A percentile compares a stretch with the other conserved stretches of the same genome.
phyloP scores from a whole-genome alignment of 495 filamentous ascomycete genomes.

The Penicillium psychrofluorescens region DNA sequence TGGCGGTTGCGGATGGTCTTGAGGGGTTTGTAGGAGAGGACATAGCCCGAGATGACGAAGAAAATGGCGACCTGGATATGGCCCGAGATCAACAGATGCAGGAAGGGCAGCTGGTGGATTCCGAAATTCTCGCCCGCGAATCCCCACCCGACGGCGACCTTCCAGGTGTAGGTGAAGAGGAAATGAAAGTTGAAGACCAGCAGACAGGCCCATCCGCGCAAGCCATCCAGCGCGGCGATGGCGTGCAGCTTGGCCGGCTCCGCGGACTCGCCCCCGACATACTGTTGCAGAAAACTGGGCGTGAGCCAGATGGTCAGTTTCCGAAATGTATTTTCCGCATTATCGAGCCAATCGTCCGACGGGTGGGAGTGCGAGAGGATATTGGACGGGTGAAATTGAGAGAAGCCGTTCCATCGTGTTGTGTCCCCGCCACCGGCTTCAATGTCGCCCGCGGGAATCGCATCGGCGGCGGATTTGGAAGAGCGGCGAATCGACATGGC shows the following conservation, averaged over 20 bases:
- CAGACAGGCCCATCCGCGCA: conserved; percentile 45
- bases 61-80: conserved; percentile 68
- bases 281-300: conserved; percentile 35
- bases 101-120: conserved; percentile 55
- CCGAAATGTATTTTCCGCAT: conserved; percentile 18
- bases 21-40: conserved; percentile 58
- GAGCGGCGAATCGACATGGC: background rate
- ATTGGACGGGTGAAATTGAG: conserved; percentile 22
- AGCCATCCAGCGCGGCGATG: conserved; percentile 42
- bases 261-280: conserved; percentile 26
- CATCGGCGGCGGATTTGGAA: conserved; percentile 17
- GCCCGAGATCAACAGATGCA: conserved; percentile 56
- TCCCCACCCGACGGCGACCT: conserved; percentile 39
- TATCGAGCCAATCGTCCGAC: conserved; percentile 24
- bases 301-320: conserved; percentile 27
- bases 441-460: conserved; percentile 24
- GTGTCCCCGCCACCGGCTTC: conserved; percentile 13
- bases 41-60: conserved; percentile 67
- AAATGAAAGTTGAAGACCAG: conserved; percentile 50
- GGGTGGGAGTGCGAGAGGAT: conserved; percentile 20
- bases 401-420: conserved; percentile 19
- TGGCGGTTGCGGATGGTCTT: conserved; percentile 48
- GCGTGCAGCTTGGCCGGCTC: conserved; percentile 29
- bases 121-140: conserved; percentile 43
- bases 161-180: conserved; percentile 44